Evolutionary conservation across 495 filamentous ascomycete genomes (phyloP), one percentile per base, ranked within the genome.

Genomic region (Hyaloscypha hepaticicola): DNA sequence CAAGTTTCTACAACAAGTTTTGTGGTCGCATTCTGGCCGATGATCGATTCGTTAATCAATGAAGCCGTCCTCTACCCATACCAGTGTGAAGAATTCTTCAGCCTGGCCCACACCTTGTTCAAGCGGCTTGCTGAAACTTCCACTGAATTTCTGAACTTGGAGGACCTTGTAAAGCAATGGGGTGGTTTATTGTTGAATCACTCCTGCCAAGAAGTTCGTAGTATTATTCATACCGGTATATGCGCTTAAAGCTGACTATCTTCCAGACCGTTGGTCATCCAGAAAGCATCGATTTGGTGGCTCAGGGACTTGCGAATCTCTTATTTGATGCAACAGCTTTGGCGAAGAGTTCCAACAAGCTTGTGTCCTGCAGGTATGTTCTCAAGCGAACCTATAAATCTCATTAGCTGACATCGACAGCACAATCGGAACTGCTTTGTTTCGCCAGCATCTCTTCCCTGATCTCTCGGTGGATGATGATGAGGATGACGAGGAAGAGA

Each of bases 361-460:
- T 77, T 9, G 51, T 88, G 26, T 69, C 82, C 22, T 81, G 81
- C 31, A 75, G 76, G 75, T 79, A 71, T 26, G 68, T 71, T n/a
- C 31, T 25, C 38, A 45, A 14, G 38, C 38, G 11, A 16, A 45
- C 6, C 11, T 4, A 45, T 16, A 45, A 0, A 16, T 45, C 12
- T 8, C 38, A 45, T 0, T 4, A 65, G 25, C 55, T 66, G 38
- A 66, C 49, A 28, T 14, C 27, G 29, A 19, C 57, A 83, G 78
- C 53, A 73, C 75, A 5, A 79, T 92, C 49, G 80, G 83, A 21
- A 81, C 82, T 56, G 76, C 76, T 16, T 74, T 95, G 19, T 88
- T 93, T 68, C 81, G 77, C 64, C 84, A 79, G 49, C 88, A 90
- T 67, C 81, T 96, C 0, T 94, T 92, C 69, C 89, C 87, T 0